Evolutionary conservation across 306 rosid genomes (phyloP), one percentile per base, ranked within the genome.

Genomic region (Pyrus communis): DNA sequence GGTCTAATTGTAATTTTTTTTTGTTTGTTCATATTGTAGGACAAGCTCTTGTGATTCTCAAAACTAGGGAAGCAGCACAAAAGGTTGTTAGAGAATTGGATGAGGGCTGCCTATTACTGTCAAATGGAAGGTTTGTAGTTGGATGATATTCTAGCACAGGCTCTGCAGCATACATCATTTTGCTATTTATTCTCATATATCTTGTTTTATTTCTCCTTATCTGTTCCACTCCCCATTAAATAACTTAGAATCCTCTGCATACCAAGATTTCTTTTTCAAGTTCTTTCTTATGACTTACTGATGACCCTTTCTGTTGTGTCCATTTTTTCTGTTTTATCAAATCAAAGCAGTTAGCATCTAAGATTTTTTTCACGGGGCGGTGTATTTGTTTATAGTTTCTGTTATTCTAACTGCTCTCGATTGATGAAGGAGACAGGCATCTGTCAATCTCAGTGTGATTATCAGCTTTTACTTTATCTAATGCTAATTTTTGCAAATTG

Each of bases 81-180:
- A 78, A 28, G 77, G 93, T 83, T 71, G 70, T 87, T 73, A 70
- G 76, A 82, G 85, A 82, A 75, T 83, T 92, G 81, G 84, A 87
- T 4, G 80, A 89, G 67, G 85, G 91, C 58, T 92, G 97, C 81
- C 67, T 95, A 51, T 76, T 95, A 42, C 81, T 92, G 84, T 77
- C 97, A 55, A 88, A 89, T 84, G 97, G 96, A 78, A 88, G 96
- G 99, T 95, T 90, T 78, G 93, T 58, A 17, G 81, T 69, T 35
- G 35, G 31, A 63, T 57, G 45, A 49, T 55, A 30, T 35, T 30
- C 23, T 22, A 22, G 21, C 69, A 23, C 17, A 66, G 65, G 52
- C n/a, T 60, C 42, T 46, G 62, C 9, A 15, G 46, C 77, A 14
- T 69, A 22, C 33, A 42, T 13, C 33, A 9, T 6, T 75, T 45